Base-by-base conservation (phyloP, 805 yeast genomes). In the Pichia thaimueangensis region DNA sequence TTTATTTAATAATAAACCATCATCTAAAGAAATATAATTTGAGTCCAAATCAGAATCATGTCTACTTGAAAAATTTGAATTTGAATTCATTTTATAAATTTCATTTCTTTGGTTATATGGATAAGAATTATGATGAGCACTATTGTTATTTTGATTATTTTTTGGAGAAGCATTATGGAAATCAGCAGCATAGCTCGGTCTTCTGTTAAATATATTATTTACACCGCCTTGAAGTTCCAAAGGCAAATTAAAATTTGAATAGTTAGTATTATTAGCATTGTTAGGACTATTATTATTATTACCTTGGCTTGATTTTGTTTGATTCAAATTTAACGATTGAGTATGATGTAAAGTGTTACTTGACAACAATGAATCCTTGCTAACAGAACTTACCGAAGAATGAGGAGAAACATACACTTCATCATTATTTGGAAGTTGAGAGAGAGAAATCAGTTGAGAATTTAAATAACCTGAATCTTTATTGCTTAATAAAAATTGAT, bases 151-250 rank as follows among this genome's bases (percentile, higher is more conserved):
- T n/a, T 21, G 21, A 16, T 27, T 27, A 1, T n/a, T 28, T 7
- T 34, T 21, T 3, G 22, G 9, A 13, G 20, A 11, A 10, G 23
- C 24, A 17, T 74, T 62, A 21, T 79, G 73, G 45, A 76, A 67
- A 54, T 81, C 91, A 2, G 88, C 85, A 11, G 86, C 79, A 56
- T 78, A 82, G 41, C 82, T 74, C 12, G 89, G 87, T 60, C 93
- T 72, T 60, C 93, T 70, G 10, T 83, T 75, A 20, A 75, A 71
- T 33, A 80, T 77, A 43, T 67, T 76, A 23, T 76, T 76, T 3
- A 79, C 63, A 0, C 85, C 85, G 34, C 85, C 84, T 57, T 78
- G 83, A 30, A 79, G 64, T 50, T 79, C 84, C 6, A 65, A 43
- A 0, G 86, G 85, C 39, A 79, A 60, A 47, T 60, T 64, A 56